Percentiles rank a stretch among this genome's conserved stretches.
phyloP scores from a whole-genome alignment of 345 rosid species.

The Brassica juncea region DNA sequence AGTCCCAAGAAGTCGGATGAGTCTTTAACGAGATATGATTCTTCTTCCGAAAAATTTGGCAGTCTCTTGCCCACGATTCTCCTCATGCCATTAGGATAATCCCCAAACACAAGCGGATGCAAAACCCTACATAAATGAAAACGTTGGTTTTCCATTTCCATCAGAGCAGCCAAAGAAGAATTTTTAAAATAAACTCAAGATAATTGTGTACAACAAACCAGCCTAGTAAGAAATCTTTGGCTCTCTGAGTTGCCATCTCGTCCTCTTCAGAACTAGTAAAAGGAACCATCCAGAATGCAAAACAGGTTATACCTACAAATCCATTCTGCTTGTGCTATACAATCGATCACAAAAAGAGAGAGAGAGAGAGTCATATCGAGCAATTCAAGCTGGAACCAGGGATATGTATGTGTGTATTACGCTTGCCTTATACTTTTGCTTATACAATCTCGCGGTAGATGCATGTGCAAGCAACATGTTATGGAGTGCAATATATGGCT shows the following conservation, averaged over 20 bases:
- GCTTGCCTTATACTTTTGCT: not conserved
- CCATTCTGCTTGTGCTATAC: not conserved
- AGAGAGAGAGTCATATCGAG: not conserved
- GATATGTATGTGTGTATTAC: not conserved
- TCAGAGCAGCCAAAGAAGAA: not conserved
- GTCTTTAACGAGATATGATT: conserved; percentile 57
- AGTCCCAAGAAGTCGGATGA: conserved; percentile 61
- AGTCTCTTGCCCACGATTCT: conserved; percentile 58
- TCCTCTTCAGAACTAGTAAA: not conserved
- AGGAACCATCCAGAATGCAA: not conserved
- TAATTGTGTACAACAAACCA: not conserved
- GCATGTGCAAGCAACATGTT: not conserved
- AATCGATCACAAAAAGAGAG: not conserved
- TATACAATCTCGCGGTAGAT: not conserved
- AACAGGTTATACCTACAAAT: not conserved
- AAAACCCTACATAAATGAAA: conserved; percentile 43
- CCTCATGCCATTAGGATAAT: conserved; percentile 68
- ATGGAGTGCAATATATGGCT: not conserved
- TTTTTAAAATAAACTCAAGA: not conserved
- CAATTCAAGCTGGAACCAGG: too few relatives aligned
- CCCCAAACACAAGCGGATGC: conserved; percentile 63
- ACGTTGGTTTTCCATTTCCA: too few relatives aligned
- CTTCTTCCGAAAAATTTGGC: conserved; percentile 52
- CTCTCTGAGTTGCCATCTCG: not conserved
- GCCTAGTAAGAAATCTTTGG: not conserved